A percentile compares a stretch with the other conserved stretches of the same genome.
phyloP scores from a whole-genome alignment of 768 basidiomycete genomes.

The Porphyrellus cyaneotinctus region DNA sequence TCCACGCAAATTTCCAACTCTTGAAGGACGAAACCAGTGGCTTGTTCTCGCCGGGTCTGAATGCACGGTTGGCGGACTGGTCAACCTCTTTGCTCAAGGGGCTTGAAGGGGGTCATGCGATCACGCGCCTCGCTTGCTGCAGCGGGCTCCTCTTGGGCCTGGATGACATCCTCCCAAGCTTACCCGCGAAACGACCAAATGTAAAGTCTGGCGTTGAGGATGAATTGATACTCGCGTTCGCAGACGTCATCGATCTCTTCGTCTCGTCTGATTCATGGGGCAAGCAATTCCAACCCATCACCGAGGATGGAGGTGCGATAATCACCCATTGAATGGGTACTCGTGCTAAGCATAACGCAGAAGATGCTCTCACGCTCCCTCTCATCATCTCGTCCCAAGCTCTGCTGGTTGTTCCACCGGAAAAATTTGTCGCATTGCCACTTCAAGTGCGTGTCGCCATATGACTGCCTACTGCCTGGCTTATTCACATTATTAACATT shows the following conservation, averaged over 20 bases:
- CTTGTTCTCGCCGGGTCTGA: conserved; percentile 33
- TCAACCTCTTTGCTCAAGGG: conserved; percentile 48
- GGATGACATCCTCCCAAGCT: conserved; percentile 43
- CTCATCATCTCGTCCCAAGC: conserved; percentile 60
- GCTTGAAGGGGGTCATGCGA: conserved; percentile 60
- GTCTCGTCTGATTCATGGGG: conserved; percentile 50
- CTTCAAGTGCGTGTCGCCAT: conserved; percentile 39
- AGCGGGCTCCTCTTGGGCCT: conserved; percentile 64
- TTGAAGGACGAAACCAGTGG: conserved; percentile 28
- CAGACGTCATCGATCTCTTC: conserved; percentile 69
- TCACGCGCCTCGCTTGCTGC: conserved; percentile 57
- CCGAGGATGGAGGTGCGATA: conserved; percentile 40
- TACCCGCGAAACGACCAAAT: conserved; percentile 29
- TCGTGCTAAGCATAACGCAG: conserved; percentile 21
- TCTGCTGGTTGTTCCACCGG: conserved; percentile 48
- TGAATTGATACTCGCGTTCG: conserved; percentile 63
- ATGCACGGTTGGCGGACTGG: conserved; percentile 49
- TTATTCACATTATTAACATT: background rate
- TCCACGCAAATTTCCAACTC: conserved; percentile 25
- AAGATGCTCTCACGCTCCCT: conserved; percentile 41
- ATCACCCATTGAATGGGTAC: background rate
- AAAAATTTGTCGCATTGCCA: conserved; percentile 59
- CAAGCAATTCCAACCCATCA: conserved; percentile 58
- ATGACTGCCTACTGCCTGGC: conserved; percentile 16
- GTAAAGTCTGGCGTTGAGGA: conserved; percentile 51